phyloP scores from a whole-genome alignment of 2,329 filamentous ascomycete species.

The Fusarium avenaceum region DNA sequence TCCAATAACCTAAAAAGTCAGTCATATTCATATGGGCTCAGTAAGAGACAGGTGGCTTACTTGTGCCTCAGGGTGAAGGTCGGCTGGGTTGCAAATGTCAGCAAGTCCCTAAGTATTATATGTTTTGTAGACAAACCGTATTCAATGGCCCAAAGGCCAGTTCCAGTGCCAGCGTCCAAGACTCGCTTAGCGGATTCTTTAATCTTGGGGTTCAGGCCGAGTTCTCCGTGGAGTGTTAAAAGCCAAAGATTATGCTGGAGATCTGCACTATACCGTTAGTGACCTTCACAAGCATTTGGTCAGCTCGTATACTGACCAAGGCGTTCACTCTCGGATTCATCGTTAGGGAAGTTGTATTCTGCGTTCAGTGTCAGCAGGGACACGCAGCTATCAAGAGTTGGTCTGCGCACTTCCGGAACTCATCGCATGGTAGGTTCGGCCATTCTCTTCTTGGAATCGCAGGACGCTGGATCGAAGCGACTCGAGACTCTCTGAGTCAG shows the following conservation, averaged over 20 bases:
- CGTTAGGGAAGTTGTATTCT: constrained; percentile 23
- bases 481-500: constrained; percentile 9
- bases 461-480: constrained; percentile 19
- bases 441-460: constrained; percentile 20
- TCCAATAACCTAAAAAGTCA: not conserved
- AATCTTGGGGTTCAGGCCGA: constrained; percentile 9
- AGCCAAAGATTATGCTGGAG: constrained; percentile 26
- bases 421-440: constrained; percentile 14
- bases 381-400: rapidly evolving
- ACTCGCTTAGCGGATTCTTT: not conserved
- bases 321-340: constrained; percentile 15
- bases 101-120: rapidly evolving
- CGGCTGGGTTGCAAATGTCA: not conserved
- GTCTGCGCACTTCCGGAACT: constrained; percentile 3
- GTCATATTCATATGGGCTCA: not conserved
- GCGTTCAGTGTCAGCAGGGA: rapidly evolving
- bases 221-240: constrained; percentile 11
- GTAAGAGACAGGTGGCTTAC: not conserved
- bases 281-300: rapidly evolving
- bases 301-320: not conserved
- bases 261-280: not conserved
- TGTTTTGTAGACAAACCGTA: not conserved
- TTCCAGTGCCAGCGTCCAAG: constrained; percentile 19
- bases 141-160: constrained; percentile 21
- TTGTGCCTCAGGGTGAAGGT: constrained; percentile 12